Evolutionary conservation across 352 stramenopile species (phyloP), one percentile per base, ranked within the genome.

Genomic region (Phytophthora melonis): DNA sequence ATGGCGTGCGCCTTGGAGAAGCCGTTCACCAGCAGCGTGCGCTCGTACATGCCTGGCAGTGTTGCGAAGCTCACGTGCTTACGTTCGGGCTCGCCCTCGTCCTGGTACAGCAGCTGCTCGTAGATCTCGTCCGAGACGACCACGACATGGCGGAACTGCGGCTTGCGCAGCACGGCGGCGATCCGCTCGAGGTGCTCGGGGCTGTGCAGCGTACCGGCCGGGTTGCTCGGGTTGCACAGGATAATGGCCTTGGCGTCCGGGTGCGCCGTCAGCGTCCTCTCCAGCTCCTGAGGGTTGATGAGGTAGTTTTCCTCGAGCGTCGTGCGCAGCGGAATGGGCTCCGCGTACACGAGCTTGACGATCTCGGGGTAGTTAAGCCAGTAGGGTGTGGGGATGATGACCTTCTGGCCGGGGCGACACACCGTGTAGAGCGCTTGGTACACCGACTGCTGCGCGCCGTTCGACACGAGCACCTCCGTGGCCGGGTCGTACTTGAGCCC

Each of bases 281-380:
- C 74, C 3, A 99, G 78, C 32, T 74, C 77, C 23, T 83, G 70
- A 1, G 94, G 81, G 61, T 93, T 92, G 41, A 99, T 84, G 50
- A 98, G 77, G 74, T 97, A 99, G 62, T 92, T 88, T 62, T 98
- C 87, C 53, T 95, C 84, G n/a, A 93, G 43, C 34, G 73, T 91
- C 2, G 94, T 98, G 68, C 93, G 89, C 19, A 99, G 77, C 55
- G 98, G 87, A n/a, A 99, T 83, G 3, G 93, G 89, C 36, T 90
- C 87, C 5, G 91, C 96, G 25, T 91, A 90, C 5, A 93, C 89
- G 32, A 99, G 84, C 62, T 92, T 88, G 21, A 95, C 93, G 77
- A 99, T 99, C 79, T 98, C 95, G 5, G 95, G 95, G 87, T 99
- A 99, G 34, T 87, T 98, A 13, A 98, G 93, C 97, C 97, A 99